Conservation (phyloP, 148 eudicot species). For the Cornus kousa region DNA sequence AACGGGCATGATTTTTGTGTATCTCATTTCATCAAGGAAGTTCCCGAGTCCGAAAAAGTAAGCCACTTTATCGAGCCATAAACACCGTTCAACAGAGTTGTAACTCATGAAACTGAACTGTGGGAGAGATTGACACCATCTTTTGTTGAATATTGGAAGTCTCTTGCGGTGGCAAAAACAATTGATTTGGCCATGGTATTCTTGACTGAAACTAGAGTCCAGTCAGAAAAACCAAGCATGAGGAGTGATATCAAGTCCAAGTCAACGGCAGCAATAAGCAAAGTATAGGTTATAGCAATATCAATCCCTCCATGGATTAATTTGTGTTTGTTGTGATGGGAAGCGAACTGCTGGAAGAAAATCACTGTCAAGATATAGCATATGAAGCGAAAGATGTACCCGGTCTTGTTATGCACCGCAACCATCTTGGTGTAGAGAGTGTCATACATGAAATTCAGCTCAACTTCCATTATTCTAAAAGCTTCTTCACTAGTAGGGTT, state of each 20-base stretch:
- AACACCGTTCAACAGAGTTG: background rate
- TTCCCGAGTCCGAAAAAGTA: background rate
- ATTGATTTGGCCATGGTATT: background rate
- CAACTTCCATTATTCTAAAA: too few relatives aligned
- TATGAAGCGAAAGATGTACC: background rate
- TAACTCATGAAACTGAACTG: background rate
- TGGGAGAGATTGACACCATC: background rate
- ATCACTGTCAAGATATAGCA: too few relatives aligned
- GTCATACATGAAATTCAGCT: too few relatives aligned
- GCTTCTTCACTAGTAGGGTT: background rate
- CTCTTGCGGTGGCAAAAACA: background rate
- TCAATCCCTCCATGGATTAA: background rate
- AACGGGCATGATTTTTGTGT: background rate
- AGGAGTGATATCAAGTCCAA: background rate
- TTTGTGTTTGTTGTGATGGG: background rate
- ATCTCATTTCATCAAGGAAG: background rate
- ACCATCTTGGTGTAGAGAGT: background rate
- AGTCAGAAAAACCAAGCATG: background rate
- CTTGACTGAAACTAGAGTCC: background rate
- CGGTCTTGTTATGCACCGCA: background rate
- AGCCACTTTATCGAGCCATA: background rate
- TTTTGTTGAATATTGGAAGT: background rate
- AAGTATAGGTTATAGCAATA: background rate
- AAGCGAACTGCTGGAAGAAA: background rate
- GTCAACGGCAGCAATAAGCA: background rate